Percentiles rank a stretch among this genome's conserved stretches.
These are phyloP conservation scores for Neopestalotiopsis clavispora DNA, from an alignment of 2,329 filamentous ascomycete genomes.

Conservation along the genomic window DNA sequence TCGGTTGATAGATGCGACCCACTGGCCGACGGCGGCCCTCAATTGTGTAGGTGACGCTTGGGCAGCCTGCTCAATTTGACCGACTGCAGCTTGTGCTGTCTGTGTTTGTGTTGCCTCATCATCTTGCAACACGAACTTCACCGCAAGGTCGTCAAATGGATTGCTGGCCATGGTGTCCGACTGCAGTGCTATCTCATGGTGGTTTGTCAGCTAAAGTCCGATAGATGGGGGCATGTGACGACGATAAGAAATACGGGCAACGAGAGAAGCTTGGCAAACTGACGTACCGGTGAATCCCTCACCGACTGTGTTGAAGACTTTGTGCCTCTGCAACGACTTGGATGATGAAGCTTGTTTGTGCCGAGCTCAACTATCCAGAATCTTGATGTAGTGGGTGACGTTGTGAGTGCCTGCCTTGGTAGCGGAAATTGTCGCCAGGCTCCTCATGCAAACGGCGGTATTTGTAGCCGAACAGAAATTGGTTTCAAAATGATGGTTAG, in stretches of 20 bases:
- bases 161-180: conserved; percentile 44
- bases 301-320: not conserved
- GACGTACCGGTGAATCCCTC: not conserved
- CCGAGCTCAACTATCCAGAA: too few relatives aligned
- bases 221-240: not conserved
- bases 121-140: conserved; percentile 60
- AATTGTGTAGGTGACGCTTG: conserved; percentile 30
- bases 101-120: conserved; percentile 43
- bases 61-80: conserved; percentile 51
- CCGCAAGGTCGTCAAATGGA: conserved; percentile 52
- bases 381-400: too few relatives aligned
- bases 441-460: too few relatives aligned
- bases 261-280: not conserved
- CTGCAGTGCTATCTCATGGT: not conserved
- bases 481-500: not conserved
- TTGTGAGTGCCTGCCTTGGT: too few relatives aligned
- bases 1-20: conserved; percentile 59
- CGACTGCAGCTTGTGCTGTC: conserved; percentile 31
- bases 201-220: not conserved
- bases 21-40: conserved; percentile 54
- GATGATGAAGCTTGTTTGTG: not conserved
- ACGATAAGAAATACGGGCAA: not conserved
- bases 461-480: not conserved
- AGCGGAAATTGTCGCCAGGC: too few relatives aligned
- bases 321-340: not conserved